Evolutionary conservation across 139 green algal genomes (phyloP).

Genomic region (Chlorella ohadii): DNA sequence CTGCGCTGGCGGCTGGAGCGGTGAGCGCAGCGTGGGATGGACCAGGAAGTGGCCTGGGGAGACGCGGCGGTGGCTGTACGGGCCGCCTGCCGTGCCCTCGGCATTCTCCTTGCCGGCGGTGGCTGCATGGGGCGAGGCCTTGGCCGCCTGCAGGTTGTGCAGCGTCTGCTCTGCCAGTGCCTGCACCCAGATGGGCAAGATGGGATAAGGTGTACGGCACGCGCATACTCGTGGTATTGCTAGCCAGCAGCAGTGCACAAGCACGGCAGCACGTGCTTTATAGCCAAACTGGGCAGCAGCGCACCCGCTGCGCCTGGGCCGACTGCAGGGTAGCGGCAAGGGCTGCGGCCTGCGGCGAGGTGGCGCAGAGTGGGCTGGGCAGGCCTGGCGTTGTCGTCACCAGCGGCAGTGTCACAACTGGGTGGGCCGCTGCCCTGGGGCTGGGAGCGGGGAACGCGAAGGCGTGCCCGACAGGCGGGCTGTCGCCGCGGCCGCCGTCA

Average conservation of each 20-base stretch:
- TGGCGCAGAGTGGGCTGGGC: neutral
- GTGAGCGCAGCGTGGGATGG: slow-evolving; percentile 5
- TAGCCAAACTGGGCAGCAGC: neutral
- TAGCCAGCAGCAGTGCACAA: neutral
- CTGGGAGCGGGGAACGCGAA: too few species aligned
- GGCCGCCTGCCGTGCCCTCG: neutral
- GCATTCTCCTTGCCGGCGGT: slow-evolving; percentile 19
- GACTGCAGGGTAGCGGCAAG: slow-evolving; percentile 9
- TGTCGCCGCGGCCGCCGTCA: too few species aligned
- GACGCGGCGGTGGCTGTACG: neutral
- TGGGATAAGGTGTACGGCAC: neutral
- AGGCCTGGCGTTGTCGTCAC: too few species aligned
- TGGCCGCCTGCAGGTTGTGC: slow-evolving; percentile 12
- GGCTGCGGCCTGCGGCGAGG: neutral
- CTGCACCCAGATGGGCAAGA: neutral
- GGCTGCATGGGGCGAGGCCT: neutral
- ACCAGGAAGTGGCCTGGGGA: slow-evolving; percentile 32
- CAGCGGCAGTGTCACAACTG: neutral
- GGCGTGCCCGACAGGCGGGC: too few species aligned
- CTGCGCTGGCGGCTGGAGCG: neutral
- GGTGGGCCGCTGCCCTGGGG: too few species aligned
- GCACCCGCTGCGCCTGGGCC: slow-evolving; percentile 16
- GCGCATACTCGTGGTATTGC: too few species aligned
- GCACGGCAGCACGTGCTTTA: neutral
- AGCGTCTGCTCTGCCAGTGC: neutral